Evolutionary conservation across 2,329 filamentous ascomycete genomes (phyloP).

Genomic region (Aplosporella prunicola): DNA sequence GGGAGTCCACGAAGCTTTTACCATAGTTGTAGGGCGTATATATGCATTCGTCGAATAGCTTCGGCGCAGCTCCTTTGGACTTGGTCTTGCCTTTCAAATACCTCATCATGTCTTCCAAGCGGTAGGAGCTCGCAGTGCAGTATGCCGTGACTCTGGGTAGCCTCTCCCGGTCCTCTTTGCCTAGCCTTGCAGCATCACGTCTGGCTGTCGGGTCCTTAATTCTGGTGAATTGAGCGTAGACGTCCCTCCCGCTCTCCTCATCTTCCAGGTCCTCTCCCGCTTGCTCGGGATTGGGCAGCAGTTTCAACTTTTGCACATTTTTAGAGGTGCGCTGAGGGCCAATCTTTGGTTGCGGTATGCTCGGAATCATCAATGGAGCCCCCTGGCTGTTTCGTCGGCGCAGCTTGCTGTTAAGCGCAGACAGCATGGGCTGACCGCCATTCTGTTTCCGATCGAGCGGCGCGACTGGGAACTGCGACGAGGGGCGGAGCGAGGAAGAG

Average conservation of each 20-base stretch:
- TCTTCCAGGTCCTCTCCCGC: constrained; percentile 62
- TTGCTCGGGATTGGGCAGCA: constrained; percentile 83
- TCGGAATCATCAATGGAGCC: constrained; percentile 40
- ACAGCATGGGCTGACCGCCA: constrained; percentile 43
- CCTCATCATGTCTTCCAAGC: constrained; percentile 79
- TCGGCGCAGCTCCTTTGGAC: constrained; percentile 70
- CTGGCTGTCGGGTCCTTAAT: constrained; percentile 95
- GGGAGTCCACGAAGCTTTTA: neutral
- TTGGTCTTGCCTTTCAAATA: constrained; percentile 81
- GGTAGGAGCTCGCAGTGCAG: constrained; percentile 86
- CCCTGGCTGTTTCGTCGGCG: constrained; percentile 78
- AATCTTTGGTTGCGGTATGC: constrained; percentile 56
- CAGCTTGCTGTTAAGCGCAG: constrained; percentile 77
- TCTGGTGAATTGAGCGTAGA: constrained; percentile 94
- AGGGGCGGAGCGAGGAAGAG: constrained; percentile 23
- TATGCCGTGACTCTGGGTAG: constrained; percentile 92
- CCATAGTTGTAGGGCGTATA: constrained; percentile 73
- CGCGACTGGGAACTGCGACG: constrained; percentile 20
- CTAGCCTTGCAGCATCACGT: constrained; percentile 81
- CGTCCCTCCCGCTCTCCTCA: constrained; percentile 86
- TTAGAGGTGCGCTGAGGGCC: constrained; percentile 92
- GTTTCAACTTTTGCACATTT: constrained; percentile 91
- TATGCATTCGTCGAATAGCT: constrained; percentile 94
- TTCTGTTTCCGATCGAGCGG: constrained; percentile 19
- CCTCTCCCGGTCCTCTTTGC: constrained; percentile 82